Conservation (phyloP, 2,329 filamentous ascomycete species). For the Talaromyces sp. region DNA sequence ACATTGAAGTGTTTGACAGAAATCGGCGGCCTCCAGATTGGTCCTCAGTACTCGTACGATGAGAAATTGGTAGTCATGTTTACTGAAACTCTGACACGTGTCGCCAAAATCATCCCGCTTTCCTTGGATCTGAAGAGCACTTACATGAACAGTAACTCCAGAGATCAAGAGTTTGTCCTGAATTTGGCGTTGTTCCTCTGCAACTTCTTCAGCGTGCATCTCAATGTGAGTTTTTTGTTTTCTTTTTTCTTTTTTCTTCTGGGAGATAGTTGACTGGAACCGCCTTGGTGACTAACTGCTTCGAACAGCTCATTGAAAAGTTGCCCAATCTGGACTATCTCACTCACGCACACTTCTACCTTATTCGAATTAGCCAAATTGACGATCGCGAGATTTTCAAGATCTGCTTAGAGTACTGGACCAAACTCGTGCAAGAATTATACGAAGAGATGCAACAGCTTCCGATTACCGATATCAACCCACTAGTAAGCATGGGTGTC, state of each 20-base stretch:
- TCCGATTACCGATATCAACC: constrained; percentile 88
- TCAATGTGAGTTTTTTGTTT: constrained; percentile 59
- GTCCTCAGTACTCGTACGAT: constrained; percentile 71
- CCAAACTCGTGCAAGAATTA: constrained; percentile 93
- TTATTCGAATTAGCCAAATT: constrained; percentile 97
- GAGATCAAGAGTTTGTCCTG: constrained; percentile 96
- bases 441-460: constrained; percentile 99
- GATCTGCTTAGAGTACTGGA: constrained; percentile 98
- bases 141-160: constrained; percentile 84
- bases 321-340: constrained; percentile 93
- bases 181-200: constrained; percentile 93
- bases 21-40: constrained; percentile 89
- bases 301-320: constrained; percentile 76
- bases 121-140: constrained; percentile 85
- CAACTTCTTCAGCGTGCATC: constrained; percentile 93
- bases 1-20: constrained; percentile 96
- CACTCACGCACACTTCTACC: constrained; percentile 93
- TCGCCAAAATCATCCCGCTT: constrained; percentile 88
- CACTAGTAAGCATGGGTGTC: constrained; percentile 74
- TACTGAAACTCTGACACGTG: constrained; percentile 88
- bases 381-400: constrained; percentile 99
- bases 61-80: constrained; percentile 98
- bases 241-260: too few species aligned
- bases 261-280: not conserved
- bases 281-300: constrained; percentile 18